Conservation (phyloP, 2,329 filamentous ascomycete species). For the Xylaria sp. region DNA sequence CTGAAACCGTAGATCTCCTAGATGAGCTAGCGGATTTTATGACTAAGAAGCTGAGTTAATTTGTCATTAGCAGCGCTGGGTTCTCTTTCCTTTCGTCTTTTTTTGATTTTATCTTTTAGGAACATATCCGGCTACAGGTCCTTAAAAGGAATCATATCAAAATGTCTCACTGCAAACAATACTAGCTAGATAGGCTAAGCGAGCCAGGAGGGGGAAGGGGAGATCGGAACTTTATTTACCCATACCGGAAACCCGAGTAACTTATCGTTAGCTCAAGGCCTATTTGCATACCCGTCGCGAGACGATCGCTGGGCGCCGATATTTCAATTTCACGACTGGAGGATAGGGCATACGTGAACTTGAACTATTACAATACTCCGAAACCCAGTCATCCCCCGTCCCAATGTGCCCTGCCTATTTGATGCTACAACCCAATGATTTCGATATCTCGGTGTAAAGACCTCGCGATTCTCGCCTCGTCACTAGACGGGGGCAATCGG, state of each 20-base stretch:
- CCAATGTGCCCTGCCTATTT: too few relatives aligned
- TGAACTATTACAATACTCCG: too few relatives aligned
- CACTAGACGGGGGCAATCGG: too few relatives aligned
- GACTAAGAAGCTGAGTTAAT: constrained; percentile 49
- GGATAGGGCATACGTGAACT: too few relatives aligned
- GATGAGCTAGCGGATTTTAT: constrained; percentile 76
- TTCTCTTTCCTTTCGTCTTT: not conserved
- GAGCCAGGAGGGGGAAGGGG: not conserved
- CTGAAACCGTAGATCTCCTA: constrained; percentile 86
- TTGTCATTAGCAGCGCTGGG: not conserved
- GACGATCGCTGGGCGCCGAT: too few relatives aligned
- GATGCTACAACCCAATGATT: too few relatives aligned
- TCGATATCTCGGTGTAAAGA: too few relatives aligned
- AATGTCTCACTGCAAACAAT: not conserved
- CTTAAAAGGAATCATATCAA: not conserved
- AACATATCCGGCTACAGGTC: not conserved
- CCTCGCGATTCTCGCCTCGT: too few relatives aligned
- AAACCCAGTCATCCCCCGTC: too few relatives aligned
- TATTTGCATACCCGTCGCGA: too few relatives aligned
- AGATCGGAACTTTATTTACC: not conserved
- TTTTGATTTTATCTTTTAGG: not conserved
- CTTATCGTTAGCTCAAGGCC: not conserved
- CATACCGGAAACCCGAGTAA: not conserved
- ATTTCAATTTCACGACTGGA: too few relatives aligned
- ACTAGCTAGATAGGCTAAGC: too few relatives aligned